phyloP scores from a whole-genome alignment of 1,284 basidiomycete species.

The Apiotrichum montevideense region DNA sequence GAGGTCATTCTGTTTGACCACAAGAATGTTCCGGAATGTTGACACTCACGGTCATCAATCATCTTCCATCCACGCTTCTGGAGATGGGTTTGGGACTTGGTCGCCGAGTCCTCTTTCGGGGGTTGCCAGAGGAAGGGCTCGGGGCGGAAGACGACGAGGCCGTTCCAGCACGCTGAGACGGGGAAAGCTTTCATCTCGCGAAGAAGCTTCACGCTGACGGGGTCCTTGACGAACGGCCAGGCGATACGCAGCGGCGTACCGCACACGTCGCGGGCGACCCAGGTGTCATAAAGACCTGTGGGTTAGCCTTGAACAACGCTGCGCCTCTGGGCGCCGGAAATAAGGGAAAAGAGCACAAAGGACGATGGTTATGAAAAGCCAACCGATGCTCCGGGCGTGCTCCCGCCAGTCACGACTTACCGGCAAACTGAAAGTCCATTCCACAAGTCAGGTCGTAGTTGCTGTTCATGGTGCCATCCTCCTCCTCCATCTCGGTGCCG shows the following conservation, averaged over 20 bases:
- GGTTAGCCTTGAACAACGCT: neutral
- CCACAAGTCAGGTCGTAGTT: constrained; percentile 56
- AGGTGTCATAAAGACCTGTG: constrained; percentile 49
- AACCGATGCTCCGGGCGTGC: too few species aligned
- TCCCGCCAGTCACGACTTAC: constrained; percentile 24
- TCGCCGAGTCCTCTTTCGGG: constrained; percentile 22
- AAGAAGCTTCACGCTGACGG: constrained; percentile 39
- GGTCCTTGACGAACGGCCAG: constrained; percentile 55
- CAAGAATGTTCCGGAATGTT: constrained; percentile 1
- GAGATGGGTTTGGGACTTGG: neutral
- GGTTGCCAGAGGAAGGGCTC: constrained; percentile 49
- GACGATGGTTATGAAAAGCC: too few species aligned
- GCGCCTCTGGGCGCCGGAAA: neutral
- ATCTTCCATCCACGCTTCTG: constrained; percentile 35
- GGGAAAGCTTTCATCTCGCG: constrained; percentile 49
- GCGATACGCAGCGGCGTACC: constrained; percentile 48
- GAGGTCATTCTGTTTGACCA: neutral
- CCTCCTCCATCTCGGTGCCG: constrained; percentile 39
- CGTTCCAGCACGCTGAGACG: constrained; percentile 53
- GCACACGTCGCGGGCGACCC: constrained; percentile 50
- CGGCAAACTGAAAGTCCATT: constrained; percentile 51
- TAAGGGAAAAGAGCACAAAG: too few species aligned
- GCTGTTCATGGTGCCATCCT: neutral
- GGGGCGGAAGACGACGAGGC: constrained; percentile 51
- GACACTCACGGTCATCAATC: constrained; percentile 33